Evolutionary conservation across 345 rosid genomes (phyloP).

Genomic region (Aquilaria yunnanensis): DNA sequence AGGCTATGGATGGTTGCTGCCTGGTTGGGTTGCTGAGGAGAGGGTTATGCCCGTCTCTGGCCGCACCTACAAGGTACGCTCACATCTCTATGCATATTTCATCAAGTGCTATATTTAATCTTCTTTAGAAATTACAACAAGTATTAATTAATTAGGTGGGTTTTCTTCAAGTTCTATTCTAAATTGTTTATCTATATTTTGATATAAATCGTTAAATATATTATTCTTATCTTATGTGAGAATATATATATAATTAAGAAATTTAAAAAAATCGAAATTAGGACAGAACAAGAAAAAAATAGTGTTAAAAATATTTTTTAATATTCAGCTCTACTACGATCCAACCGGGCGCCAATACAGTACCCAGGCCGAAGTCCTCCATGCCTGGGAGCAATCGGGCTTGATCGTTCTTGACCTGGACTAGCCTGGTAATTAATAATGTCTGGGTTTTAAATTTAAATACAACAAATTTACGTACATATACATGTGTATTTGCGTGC

Average conservation of each 20-base stretch:
- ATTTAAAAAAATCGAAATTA: not conserved
- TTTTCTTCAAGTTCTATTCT: not conserved
- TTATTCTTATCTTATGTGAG: not conserved
- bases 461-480: not conserved
- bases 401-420: not conserved
- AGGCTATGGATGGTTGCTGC: slow-evolving; percentile 12
- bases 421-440: not conserved
- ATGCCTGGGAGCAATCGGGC: slow-evolving; percentile 4
- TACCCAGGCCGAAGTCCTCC: slow-evolving; percentile 6
- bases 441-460: not conserved
- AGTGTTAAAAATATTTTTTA: not conserved
- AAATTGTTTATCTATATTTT: not conserved
- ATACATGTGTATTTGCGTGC: not conserved
- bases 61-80: slow-evolving; percentile 8
- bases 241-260: not conserved
- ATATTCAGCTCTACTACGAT: slow-evolving; percentile 18
- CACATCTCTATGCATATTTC: not conserved
- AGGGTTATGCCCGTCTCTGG: not conserved
- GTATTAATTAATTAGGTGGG: too few relatives aligned
- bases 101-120: not conserved
- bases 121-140: not conserved
- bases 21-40: slow-evolving; percentile 14
- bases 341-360: slow-evolving; percentile 13
- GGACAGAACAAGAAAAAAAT: not conserved
- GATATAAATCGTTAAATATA: too few relatives aligned